Evolutionary conservation across 768 basidiomycete species (phyloP).

Genomic region (Trametes villosa): DNA sequence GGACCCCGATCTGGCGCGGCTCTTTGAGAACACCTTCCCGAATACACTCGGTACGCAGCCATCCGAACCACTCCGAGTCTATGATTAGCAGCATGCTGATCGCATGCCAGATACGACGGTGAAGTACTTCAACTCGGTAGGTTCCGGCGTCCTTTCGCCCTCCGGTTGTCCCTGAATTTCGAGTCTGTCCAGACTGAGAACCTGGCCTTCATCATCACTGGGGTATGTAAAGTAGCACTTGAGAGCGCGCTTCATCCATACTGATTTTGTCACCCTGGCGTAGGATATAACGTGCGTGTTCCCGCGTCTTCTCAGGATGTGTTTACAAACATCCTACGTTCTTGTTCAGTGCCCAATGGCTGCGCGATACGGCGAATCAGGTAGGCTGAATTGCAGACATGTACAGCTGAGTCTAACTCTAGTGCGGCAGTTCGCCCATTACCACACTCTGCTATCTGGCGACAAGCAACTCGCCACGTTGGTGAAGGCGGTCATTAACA

Average conservation of each 20-base stretch:
- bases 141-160: conserved; percentile 6
- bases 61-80: too few species aligned
- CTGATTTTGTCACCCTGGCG: neutral
- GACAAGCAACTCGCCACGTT: conserved; percentile 65
- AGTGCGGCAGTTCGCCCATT: conserved; percentile 80
- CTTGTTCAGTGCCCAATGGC: conserved; percentile 75
- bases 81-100: neutral
- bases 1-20: conserved; percentile 75
- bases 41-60: conserved; percentile 70
- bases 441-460: conserved; percentile 57
- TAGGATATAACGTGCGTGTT: conserved; percentile 73
- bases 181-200: conserved; percentile 56
- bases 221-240: conserved; percentile 45
- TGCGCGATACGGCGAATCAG: conserved; percentile 82
- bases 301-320: neutral
- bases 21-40: conserved; percentile 85
- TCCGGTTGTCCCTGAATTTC: neutral
- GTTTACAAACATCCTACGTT: neutral
- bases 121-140: conserved; percentile 69
- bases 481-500: conserved; percentile 83
- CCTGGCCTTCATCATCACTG: conserved; percentile 80
- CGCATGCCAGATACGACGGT: conserved; percentile 70
- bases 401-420: too few species aligned
- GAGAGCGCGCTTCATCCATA: neutral
- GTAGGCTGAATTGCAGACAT: conserved; percentile 37